These are phyloP conservation scores for Aspergillus incahuasiensis DNA, from an alignment of 495 filamentous ascomycete genomes.

Conservation along the genomic window DNA sequence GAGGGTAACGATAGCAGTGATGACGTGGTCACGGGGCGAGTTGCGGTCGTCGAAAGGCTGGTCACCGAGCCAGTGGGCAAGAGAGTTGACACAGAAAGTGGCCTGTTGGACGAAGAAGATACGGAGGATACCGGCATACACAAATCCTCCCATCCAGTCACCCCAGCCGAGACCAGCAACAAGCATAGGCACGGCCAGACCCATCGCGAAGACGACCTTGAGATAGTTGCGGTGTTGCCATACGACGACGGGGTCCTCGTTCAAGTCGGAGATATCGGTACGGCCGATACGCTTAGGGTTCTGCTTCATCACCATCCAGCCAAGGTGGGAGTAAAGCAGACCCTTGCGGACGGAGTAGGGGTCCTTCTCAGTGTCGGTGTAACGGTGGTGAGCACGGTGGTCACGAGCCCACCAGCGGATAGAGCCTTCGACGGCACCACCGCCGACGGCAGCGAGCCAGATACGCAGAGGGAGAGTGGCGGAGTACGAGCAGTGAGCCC, in stretches of 20 bases:
- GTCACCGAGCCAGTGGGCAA: conserved; percentile 98
- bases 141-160: conserved; percentile 86
- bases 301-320: conserved; percentile 92
- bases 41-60: conserved; percentile 99
- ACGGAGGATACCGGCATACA: conserved; percentile 92
- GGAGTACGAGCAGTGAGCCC: conserved; percentile 94
- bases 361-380: conserved; percentile 98
- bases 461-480: conserved; percentile 84
- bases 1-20: conserved; percentile 92
- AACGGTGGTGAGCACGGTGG: conserved; percentile 96
- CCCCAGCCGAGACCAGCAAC: conserved; percentile 84
- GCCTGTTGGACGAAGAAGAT: conserved; percentile 99
- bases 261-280: conserved; percentile 94
- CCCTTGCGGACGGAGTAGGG: conserved; percentile 99
- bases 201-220: conserved; percentile 83
- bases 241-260: conserved; percentile 88
- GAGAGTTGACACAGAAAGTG: conserved; percentile 98
- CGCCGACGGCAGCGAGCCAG: conserved; percentile 87
- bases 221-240: conserved; percentile 96
- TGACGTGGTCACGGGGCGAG: conserved; percentile 92
- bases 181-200: conserved; percentile 74
- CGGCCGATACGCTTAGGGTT: conserved; percentile 91
- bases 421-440: conserved; percentile 93
- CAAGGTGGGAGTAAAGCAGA: conserved; percentile 91
- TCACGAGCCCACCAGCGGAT: conserved; percentile 97